These are phyloP conservation scores for Aspergillus mulundensis DNA, from an alignment of 495 filamentous ascomycete genomes.

Conservation along the genomic window DNA sequence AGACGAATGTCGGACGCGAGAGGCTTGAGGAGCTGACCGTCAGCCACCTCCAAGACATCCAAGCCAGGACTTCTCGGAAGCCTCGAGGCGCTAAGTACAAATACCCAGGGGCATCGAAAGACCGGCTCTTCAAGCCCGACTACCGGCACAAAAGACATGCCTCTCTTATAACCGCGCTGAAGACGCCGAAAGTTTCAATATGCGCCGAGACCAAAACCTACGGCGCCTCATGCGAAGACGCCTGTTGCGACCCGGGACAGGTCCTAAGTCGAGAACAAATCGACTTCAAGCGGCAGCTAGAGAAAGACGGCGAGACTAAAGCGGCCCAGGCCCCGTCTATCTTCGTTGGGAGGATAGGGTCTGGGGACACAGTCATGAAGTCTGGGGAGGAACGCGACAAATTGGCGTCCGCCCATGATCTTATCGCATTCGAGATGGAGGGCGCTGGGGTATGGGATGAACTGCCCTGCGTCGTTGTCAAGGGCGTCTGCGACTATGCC, in stretches of 20 bases:
- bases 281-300: neutral
- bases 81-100: neutral
- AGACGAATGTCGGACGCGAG: neutral
- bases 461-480: constrained; percentile 33
- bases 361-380: constrained; percentile 29
- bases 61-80: neutral
- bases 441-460: constrained; percentile 35
- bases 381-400: constrained; percentile 26
- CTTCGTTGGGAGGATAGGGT: constrained; percentile 24
- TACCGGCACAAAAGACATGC: constrained; percentile 18
- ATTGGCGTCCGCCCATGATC: constrained; percentile 8
- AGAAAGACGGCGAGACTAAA: constrained; percentile 5
- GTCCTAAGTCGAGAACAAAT: constrained; percentile 8
- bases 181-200: neutral
- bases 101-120: constrained; percentile 1
- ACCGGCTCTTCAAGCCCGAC: constrained; percentile 16
- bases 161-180: neutral
- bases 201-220: constrained; percentile 1
- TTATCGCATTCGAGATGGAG: constrained; percentile 46
- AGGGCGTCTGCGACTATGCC: constrained; percentile 40
- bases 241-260: constrained; percentile 1
- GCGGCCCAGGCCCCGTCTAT: constrained; percentile 4
- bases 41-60: neutral
- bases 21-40: neutral
- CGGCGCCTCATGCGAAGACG: constrained; percentile 8